Conservation (phyloP, 2,329 filamentous ascomycete genomes). For the Beauveria bassiana region DNA sequence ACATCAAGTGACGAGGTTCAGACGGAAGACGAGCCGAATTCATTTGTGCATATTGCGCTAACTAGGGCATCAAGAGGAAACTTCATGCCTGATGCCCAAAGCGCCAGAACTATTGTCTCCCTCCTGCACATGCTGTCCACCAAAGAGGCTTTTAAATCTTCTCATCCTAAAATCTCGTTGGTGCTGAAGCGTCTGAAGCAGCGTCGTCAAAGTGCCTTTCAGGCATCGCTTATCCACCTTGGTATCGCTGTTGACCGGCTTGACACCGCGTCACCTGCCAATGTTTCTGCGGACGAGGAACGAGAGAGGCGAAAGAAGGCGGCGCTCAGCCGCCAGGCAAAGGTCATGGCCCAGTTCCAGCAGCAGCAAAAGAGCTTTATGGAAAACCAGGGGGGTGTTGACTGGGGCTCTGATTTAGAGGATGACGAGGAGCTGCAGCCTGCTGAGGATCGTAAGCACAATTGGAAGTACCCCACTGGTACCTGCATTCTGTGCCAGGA, state of each 20-base stretch:
- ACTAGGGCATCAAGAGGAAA: conserved; percentile 55
- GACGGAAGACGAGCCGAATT: conserved; percentile 41
- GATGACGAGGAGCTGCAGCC: conserved; percentile 61
- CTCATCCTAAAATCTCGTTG: conserved; percentile 74
- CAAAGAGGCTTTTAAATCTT: conserved; percentile 71
- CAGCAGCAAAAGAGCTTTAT: conserved; percentile 95
- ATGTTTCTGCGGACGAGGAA: conserved; percentile 60
- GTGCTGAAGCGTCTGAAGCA: conserved; percentile 81
- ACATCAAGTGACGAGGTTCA: conserved; percentile 47
- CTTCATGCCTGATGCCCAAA: conserved; percentile 48
- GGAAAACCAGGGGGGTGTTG: conserved; percentile 75
- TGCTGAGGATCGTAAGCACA: conserved; percentile 54
- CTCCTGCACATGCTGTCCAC: conserved; percentile 54
- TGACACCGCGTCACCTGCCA: conserved; percentile 74
- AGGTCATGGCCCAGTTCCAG: conserved; percentile 96
- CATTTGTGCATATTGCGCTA: conserved; percentile 67
- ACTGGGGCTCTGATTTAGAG: conserved; percentile 78
- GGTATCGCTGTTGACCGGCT: conserved; percentile 69
- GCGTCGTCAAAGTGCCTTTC: conserved; percentile 67
- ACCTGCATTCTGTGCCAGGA: conserved; percentile 97
- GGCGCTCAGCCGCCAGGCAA: conserved; percentile 80
- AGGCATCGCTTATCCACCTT: conserved; percentile 54
- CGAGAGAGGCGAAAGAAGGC: conserved; percentile 82
- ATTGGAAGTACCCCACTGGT: conserved; percentile 83
- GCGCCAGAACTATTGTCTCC: conserved; percentile 55